Base-by-base conservation (phyloP, 768 basidiomycete genomes). In the Trametes elegans region DNA sequence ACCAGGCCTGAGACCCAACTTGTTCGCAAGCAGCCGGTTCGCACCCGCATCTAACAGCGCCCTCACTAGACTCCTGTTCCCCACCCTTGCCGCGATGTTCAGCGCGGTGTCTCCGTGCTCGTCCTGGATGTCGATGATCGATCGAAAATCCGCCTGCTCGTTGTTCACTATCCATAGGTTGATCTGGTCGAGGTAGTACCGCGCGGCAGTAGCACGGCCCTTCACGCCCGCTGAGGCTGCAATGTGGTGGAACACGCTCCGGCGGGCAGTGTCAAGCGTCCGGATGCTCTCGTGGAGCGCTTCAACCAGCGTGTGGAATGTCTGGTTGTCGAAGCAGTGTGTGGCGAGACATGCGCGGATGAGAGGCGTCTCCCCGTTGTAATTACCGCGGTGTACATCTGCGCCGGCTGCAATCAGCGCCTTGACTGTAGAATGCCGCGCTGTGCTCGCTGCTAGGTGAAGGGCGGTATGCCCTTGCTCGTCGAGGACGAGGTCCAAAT, bases 81-180 rank as follows among this genome's bases (percentile, higher is more conserved):
- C 97, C 1, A 98, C 88, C 52, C 96, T 74, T 0, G 96, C 95
- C 13, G 96, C 93, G 63, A 98, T 90, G 72, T 97, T 97, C 64
- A 99, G 70, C 7, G 93, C 93, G 0, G 96, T 98, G 67, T 99
- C 97, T 0, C 96, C 97, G 68, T 98, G 88, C 61, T 90, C 85
- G 66, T 99, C 97, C 70, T 93, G 91, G 36, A 96, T 74, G 69
- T 98, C 93, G 10, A 98, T 85, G 46, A 98, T 71, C 5, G 82
- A 85, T 62, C 79, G 78, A 66, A 92, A 93, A 62, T 88, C 84
- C 1, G 86, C 88, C 7, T 78, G 80, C 62, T 93, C 83, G 56
- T 86, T 75, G 53, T 87, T 81, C 16, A 86, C 92, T 61, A 98
- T 82, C 84, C 86, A 93, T 58, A 85, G 79, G 62, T 98, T 84